A percentile compares a stretch with the other conserved stretches of the same genome.
Conservation (phyloP, 768 basidiomycete genomes). For the Leccinum pellstonianum region DNA sequence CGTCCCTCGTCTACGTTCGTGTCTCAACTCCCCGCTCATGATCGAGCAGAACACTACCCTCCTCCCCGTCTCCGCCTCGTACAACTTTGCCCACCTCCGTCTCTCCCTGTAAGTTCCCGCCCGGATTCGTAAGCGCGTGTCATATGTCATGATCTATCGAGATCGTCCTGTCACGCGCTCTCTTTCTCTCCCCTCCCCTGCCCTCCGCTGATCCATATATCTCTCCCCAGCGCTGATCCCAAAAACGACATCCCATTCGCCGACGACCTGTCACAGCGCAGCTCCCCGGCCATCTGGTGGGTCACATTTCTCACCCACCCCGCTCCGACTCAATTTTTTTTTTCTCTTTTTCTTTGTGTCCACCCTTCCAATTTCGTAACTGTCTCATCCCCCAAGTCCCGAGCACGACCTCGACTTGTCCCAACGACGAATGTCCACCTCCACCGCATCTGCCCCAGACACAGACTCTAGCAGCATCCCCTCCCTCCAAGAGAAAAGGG, state of each 20-base stretch:
- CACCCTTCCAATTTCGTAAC: constrained; percentile 10
- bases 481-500: constrained; percentile 59
- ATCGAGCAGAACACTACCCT: constrained; percentile 49
- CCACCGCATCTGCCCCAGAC: constrained; percentile 66
- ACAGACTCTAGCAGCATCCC: constrained; percentile 54
- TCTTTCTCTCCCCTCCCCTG: constrained; percentile 5
- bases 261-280: constrained; percentile 47
- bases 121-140: constrained; percentile 23
- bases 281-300: constrained; percentile 48
- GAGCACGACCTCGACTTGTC: constrained; percentile 51
- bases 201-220: constrained; percentile 14
- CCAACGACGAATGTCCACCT: constrained; percentile 73
- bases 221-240: constrained; percentile 35
- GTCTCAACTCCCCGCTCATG: constrained; percentile 37
- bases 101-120: constrained; percentile 51
- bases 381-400: constrained; percentile 30
- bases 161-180: constrained; percentile 28
- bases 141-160: constrained; percentile 33
- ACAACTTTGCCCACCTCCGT: constrained; percentile 64
- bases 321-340: constrained; percentile 17
- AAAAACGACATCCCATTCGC: constrained; percentile 43
- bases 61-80: constrained; percentile 47
- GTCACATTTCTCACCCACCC: constrained; percentile 25
- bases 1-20: neutral
- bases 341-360: constrained; percentile 12